Base-by-base conservation (phyloP, 1,284 basidiomycete species). In the Flammula alnicola region DNA sequence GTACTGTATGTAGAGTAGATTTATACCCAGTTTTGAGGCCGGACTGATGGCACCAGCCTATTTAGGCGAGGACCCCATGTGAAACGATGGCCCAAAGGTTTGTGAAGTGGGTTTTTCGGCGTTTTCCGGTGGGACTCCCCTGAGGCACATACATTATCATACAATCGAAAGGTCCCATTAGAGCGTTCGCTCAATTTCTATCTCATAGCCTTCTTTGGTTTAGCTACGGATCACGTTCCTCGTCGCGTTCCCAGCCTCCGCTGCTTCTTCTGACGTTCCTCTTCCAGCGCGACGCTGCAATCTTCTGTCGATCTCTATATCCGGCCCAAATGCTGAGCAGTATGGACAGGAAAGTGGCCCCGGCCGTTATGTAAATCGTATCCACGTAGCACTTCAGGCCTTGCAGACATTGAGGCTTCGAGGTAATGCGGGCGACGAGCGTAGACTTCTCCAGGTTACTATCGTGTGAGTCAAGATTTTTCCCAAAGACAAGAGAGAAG, bases 401-500 rank as follows among this genome's bases (percentile, higher is more conserved):
- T 25, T 74, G 63, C 31, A 78, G 58, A 58, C 82, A 84, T 55
- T 78, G 66, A 8, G 60, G 58, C n/a, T 52, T 45, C 12, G 49
- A 50, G 42, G 30, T 14, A 8, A 19, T n/a, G 10, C 20, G 23
- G 26, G 37, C 14, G 17, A 33, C 36, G 23, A 29, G 36, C 22
- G 14, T 19, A 20, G 30, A 41, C 7, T 38, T 43, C 10, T 31
- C 23, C 27, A 52, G 31, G 8, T 19, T 26, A 17, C 60, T 49
- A 46, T 79, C 80, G 60, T 94, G 88, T 4, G 83, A 76, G 58
- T 95, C 93, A 32, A 93, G 77, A 55, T 91, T 86, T 32, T 72
- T 73, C 0, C 94, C 94, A 62, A 95, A 96, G 33, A 89, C 73
- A 31, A 95, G 62, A 32, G 92, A 93, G 69, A 95, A 92, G 1